Evolutionary conservation across 495 filamentous ascomycete species (phyloP).

Genomic region (Penicillium coprophilum): DNA sequence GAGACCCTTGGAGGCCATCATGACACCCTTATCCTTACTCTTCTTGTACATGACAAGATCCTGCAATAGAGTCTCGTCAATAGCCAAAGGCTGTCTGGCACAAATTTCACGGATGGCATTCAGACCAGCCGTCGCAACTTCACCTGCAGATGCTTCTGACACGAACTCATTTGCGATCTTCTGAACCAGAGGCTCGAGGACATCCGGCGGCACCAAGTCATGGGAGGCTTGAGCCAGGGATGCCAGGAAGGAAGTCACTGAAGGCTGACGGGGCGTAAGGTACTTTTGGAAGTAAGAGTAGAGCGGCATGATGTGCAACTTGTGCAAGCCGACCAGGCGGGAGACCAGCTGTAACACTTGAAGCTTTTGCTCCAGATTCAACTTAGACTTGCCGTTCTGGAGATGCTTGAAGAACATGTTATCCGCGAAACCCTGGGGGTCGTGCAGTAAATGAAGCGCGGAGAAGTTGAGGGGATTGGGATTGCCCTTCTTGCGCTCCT

Average conservation of each 20-base stretch:
- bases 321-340: conserved; percentile 88
- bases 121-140: conserved; percentile 89
- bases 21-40: conserved; percentile 95
- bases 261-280: conserved; percentile 83
- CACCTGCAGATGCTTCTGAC: conserved; percentile 84
- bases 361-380: conserved; percentile 89
- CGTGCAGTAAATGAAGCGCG: conserved; percentile 92
- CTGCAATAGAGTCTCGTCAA: conserved; percentile 93
- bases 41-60: conserved; percentile 95
- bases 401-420: conserved; percentile 86
- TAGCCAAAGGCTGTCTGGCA: conserved; percentile 85
- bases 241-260: conserved; percentile 91
- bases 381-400: conserved; percentile 78
- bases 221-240: conserved; percentile 90
- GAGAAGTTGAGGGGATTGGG: conserved; percentile 93
- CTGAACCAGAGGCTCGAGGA: conserved; percentile 83
- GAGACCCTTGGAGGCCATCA: conserved; percentile 94
- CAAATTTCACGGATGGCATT: conserved; percentile 96
- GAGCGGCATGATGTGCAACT: conserved; percentile 79
- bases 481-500: conserved; percentile 83
- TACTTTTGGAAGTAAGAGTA: conserved; percentile 87
- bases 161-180: conserved; percentile 99
- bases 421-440: conserved; percentile 94
- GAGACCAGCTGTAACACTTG: conserved; percentile 85
- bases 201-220: conserved; percentile 88